Evolutionary conservation across 1,284 basidiomycete species (phyloP).

Genomic region (Malassezia yamatoensis): DNA sequence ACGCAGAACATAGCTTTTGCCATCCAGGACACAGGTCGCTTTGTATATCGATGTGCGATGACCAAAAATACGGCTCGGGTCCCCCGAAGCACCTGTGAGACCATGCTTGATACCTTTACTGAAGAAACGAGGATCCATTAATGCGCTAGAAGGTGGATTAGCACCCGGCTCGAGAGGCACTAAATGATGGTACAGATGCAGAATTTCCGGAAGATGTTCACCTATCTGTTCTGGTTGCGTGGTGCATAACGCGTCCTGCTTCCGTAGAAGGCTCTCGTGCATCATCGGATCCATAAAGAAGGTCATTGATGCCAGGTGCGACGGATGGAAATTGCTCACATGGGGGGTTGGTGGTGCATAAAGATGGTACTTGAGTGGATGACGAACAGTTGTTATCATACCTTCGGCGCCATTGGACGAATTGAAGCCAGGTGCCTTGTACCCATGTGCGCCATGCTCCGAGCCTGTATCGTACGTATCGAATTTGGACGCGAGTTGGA

Average conservation of each 20-base stretch:
- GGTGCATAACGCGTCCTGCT: slow-evolving; percentile 64
- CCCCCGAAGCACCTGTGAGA: slow-evolving; percentile 30
- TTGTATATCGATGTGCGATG: slow-evolving; percentile 68
- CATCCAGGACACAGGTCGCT: slow-evolving; percentile 68
- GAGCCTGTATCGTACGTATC: not conserved
- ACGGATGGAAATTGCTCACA: slow-evolving; percentile 51
- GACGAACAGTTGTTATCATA: slow-evolving; percentile 17
- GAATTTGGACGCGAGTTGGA: not conserved
- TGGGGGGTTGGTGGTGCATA: slow-evolving; percentile 62
- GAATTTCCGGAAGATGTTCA: slow-evolving; percentile 64
- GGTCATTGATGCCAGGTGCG: slow-evolving; percentile 49
- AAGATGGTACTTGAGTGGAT: slow-evolving; percentile 73
- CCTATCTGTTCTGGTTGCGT: slow-evolving; percentile 43
- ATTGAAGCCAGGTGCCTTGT: not conserved
- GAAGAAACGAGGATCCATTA: slow-evolving; percentile 32
- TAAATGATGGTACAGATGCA: slow-evolving; percentile 82
- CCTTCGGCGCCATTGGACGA: not conserved
- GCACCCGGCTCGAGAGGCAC: slow-evolving; percentile 59
- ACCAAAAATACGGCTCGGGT: slow-evolving; percentile 51
- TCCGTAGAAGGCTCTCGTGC: slow-evolving; percentile 67
- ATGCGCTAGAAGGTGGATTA: slow-evolving; percentile 20
- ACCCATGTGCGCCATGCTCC: not conserved
- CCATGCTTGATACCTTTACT: slow-evolving; percentile 26
- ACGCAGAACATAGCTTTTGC: slow-evolving; percentile 65
- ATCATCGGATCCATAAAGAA: slow-evolving; percentile 65